A percentile compares a stretch with the other conserved stretches of the same genome.
These are phyloP conservation scores for Stephania cephalantha DNA, from an alignment of 164 flowering plant genomes.

Conservation along the genomic window DNA sequence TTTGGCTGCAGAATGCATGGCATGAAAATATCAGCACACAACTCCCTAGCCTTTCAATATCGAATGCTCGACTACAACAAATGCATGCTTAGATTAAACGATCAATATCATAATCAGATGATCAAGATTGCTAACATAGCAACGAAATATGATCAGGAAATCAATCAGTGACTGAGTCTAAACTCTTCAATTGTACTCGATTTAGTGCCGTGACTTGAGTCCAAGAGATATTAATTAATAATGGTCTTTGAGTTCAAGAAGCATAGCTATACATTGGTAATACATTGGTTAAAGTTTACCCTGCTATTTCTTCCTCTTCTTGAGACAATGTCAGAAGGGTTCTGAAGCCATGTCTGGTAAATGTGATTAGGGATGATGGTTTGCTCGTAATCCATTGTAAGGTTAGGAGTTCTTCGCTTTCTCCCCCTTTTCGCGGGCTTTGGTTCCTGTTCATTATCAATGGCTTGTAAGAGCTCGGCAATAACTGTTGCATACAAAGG, in stretches of 20 bases:
- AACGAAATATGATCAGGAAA: too few relatives aligned
- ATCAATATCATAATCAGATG: background rate
- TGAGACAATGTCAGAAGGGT: constrained; percentile 49
- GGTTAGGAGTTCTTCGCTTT: constrained; percentile 22
- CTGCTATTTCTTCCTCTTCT: constrained; percentile 52
- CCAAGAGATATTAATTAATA: too few relatives aligned
- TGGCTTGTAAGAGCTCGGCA: constrained; percentile 13
- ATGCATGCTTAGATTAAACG: background rate
- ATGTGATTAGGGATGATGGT: constrained; percentile 59
- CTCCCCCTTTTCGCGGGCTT: constrained; percentile 36
- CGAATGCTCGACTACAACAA: background rate
- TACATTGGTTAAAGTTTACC: constrained; percentile 22
- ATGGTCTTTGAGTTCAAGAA: too few relatives aligned
- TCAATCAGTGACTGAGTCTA: too few relatives aligned
- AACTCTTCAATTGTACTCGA: too few relatives aligned
- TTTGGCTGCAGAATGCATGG: constrained; percentile 22
- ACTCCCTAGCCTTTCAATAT: background rate
- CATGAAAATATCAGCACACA: background rate
- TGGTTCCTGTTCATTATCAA: constrained; percentile 31
- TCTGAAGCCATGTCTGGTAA: constrained; percentile 79
- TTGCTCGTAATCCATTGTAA: constrained; percentile 58
- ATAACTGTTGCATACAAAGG: background rate
- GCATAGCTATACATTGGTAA: background rate
- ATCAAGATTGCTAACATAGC: too few relatives aligned
- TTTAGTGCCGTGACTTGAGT: too few relatives aligned